phyloP scores from a whole-genome alignment of 108 stramenopile genomes.

The Skeletonema costatum region DNA sequence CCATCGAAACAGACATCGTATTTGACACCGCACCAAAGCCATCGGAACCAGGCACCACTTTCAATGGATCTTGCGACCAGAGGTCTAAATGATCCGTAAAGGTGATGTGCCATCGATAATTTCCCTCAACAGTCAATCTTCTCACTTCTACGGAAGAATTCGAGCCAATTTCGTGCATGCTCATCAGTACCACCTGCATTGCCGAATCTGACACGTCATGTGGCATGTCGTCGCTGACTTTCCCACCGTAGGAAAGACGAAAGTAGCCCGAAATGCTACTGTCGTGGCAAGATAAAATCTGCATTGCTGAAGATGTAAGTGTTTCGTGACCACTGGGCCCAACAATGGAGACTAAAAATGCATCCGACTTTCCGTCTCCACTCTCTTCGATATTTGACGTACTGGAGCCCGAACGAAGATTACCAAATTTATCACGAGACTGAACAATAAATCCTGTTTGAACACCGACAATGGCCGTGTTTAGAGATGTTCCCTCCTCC shows the following conservation, averaged over 20 bases:
- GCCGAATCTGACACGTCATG: constrained; percentile 59
- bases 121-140: constrained; percentile 18
- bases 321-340: constrained; percentile 56
- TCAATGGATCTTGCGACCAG: constrained; percentile 51
- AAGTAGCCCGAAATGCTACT: constrained; percentile 48
- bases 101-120: constrained; percentile 58
- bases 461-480: constrained; percentile 66
- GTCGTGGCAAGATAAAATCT: constrained; percentile 41
- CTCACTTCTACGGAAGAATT: constrained; percentile 34
- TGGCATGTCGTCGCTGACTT: constrained; percentile 53
- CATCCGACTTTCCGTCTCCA: constrained; percentile 71
- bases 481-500: constrained; percentile 34
- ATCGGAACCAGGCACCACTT: constrained; percentile 42
- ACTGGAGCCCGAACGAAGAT: constrained; percentile 62
- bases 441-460: constrained; percentile 57
- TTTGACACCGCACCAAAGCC: constrained; percentile 21
- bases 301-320: constrained; percentile 65
- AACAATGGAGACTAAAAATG: constrained; percentile 62
- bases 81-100: constrained; percentile 63
- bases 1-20: constrained; percentile 21
- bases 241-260: constrained; percentile 58
- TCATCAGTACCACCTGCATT: constrained; percentile 52
- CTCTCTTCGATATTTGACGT: constrained; percentile 45
- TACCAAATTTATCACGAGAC: constrained; percentile 83
- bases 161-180: constrained; percentile 27